Base-by-base conservation (phyloP, 306 rosid genomes). In the Spatholobus suberectus region DNA sequence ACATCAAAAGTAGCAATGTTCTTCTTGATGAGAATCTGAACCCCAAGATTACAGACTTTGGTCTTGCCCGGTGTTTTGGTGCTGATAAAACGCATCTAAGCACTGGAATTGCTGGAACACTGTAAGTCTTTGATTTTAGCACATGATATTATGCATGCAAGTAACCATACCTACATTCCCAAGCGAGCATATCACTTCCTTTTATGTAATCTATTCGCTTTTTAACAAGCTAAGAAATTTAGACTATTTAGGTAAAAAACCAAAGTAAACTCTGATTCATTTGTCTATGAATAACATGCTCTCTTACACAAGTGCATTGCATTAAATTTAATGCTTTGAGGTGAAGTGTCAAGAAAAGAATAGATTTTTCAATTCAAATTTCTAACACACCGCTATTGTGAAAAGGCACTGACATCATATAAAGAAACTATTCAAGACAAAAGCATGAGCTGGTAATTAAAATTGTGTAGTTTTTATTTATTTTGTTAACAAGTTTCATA, bases 31-130 rank as follows among this genome's bases (percentile, higher is more conserved):
- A 40, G 35, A 69, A 69, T 18, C 74, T 69, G 20, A 21, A 40
- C 0, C 74, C 74, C 35, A 69, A 69, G 54, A 69, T 69, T 40
- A 54, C 74, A 40, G 74, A 69, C 41, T 69, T 69, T 69, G 74
- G 74, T 23, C 54, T 69, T 40, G 74, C 35, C 52, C 9, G 54
- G 52, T 40, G 74, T 21, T 41, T 40, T 12, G 74, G 34, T 40
- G 9, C 54, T 21, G 74, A 69, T 11, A 69, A 69, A 40, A 69
- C 74, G 3, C 74, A 69, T 69, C 74, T 69, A 69, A 69, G 54
- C 54, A 69, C 74, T 21, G 74, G 74, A 69, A 69, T 69, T 69
- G 74, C 74, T 21, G 74, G 74, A 69, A 69, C 74, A 21, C 32
- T 69, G 74, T 69, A 24, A 69, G 74, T 40, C 51, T 4, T 38